Evolutionary conservation across 2,329 filamentous ascomycete genomes (phyloP), one percentile per base, ranked within the genome.

Genomic region (Microcyclosporella mali): DNA sequence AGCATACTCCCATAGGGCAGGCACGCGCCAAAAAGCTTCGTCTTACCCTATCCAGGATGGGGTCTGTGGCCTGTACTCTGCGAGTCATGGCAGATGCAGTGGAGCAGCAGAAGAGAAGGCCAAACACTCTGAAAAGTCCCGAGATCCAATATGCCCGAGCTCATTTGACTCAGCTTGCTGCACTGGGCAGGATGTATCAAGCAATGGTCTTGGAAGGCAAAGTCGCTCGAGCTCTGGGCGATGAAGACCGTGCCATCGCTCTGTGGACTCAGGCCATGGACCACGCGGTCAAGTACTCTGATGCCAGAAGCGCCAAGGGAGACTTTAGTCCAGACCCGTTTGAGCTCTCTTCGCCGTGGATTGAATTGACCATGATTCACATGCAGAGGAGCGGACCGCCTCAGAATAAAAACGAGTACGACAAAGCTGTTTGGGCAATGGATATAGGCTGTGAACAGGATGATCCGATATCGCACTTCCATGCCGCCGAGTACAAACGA

Each of bases 401-500:
- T 28, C 34, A 34, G 16, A 46, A 40, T n/a, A 39, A 44, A 36
- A 35, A 49, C 4, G 44, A 57, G 31, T 14, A 10, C 25, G n/a
- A 12, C 4, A 52, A 56, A 21, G 63, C 63, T 3, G 56, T 57
- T 32, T 47, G 48, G 14, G 64, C 59, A 4, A 64, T 67, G 18
- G 45, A 59, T 14, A 58, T 56, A 18, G 70, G 68, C 6, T 53
- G 61, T 14, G 47, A 64, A 45, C 60, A 57, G 35, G 69, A 71
- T 33, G 70, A 73, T 40, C 69, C 70, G 1, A 53, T 63, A n/a
- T 62, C 66, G 1, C 68, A 63, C 49, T 67, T 62, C 42, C 56
- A 63, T 34, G 61, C 66, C 7, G 59, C 66, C 1, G 46, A 51
- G 3, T 46, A 46, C 32, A 49, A 47, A 32, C 30, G n/a, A 32